Conservation (phyloP, 108 stramenopile genomes). For the Pseudonitzschia pungens region DNA sequence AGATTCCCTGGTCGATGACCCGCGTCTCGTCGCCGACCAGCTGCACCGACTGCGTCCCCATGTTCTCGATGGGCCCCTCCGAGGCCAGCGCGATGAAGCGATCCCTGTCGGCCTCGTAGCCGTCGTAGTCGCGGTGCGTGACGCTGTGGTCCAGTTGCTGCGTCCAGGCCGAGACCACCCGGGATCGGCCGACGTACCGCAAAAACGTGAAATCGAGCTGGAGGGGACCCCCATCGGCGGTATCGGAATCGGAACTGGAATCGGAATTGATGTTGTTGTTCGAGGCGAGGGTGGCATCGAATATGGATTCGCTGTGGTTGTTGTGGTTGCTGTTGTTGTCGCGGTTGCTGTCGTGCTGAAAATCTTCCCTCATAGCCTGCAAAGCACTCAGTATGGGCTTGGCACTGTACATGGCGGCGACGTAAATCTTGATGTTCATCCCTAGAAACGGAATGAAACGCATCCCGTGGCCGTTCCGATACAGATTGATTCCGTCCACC, state of each 20-base stretch:
- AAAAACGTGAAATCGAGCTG: constrained; percentile 40
- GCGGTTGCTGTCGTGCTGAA: neutral
- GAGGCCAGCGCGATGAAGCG: constrained; percentile 28
- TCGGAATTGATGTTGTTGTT: neutral
- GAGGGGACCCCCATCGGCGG: constrained; percentile 17
- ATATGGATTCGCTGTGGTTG: neutral
- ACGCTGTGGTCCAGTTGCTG: constrained; percentile 42
- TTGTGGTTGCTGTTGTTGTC: neutral
- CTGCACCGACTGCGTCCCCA: constrained; percentile 30
- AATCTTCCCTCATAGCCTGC: constrained; percentile 20
- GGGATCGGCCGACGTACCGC: constrained; percentile 21
- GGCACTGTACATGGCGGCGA: constrained; percentile 33
- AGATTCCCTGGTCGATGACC: constrained; percentile 35
- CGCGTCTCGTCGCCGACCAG: constrained; percentile 32
- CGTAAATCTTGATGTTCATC: constrained; percentile 30
- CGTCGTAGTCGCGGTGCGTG: constrained; percentile 28
- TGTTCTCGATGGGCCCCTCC: constrained; percentile 14
- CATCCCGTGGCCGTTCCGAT: constrained; percentile 37
- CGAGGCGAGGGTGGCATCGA: no score
- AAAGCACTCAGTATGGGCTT: constrained; percentile 13
- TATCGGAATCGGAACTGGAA: no score
- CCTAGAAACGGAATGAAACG: constrained; percentile 31
- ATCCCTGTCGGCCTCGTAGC: constrained; percentile 34
- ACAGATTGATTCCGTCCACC: constrained; percentile 25
- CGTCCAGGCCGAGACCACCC: constrained; percentile 32